phyloP scores from a whole-genome alignment of 768 basidiomycete species.

The Lentinula lateritia region DNA sequence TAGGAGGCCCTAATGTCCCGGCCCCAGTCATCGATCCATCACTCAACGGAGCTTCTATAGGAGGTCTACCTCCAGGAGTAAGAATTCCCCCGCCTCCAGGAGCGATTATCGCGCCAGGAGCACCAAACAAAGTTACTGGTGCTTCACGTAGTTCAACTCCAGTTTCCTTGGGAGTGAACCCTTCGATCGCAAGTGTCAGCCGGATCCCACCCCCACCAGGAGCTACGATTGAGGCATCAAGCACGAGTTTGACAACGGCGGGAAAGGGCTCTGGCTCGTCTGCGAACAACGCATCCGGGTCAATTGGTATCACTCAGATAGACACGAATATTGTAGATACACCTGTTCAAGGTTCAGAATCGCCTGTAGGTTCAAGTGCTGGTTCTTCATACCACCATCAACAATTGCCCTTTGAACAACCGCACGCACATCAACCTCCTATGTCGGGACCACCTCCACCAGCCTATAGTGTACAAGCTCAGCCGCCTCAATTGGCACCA shows the following conservation, averaged over 20 bases:
- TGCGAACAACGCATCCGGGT: not conserved
- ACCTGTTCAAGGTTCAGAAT: not conserved
- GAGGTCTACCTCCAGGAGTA: conserved; percentile 2
- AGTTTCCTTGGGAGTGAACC: not conserved
- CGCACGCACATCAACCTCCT: not conserved
- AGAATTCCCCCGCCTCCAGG: conserved; percentile 16
- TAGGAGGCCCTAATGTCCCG: not conserved
- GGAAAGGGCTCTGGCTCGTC: too few species aligned
- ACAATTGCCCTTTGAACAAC: not conserved
- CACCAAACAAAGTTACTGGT: not conserved
- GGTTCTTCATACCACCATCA: not conserved
- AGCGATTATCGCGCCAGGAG: conserved; percentile 9
- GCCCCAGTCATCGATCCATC: not conserved
- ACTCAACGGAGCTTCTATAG: not conserved
- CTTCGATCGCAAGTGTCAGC: not conserved
- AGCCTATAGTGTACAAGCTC: not conserved
- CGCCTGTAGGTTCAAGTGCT: not conserved
- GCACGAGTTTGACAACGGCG: not conserved
- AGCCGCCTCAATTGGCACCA: not conserved
- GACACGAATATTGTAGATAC: not conserved
- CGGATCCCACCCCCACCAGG: conserved; percentile 15
- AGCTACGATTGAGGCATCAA: conserved; percentile 8
- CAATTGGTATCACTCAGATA: not conserved
- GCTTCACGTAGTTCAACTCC: not conserved
- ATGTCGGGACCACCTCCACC: not conserved